Evolutionary conservation across 768 basidiomycete genomes (phyloP).

Genomic region (Macrolepiota dolichaula): DNA sequence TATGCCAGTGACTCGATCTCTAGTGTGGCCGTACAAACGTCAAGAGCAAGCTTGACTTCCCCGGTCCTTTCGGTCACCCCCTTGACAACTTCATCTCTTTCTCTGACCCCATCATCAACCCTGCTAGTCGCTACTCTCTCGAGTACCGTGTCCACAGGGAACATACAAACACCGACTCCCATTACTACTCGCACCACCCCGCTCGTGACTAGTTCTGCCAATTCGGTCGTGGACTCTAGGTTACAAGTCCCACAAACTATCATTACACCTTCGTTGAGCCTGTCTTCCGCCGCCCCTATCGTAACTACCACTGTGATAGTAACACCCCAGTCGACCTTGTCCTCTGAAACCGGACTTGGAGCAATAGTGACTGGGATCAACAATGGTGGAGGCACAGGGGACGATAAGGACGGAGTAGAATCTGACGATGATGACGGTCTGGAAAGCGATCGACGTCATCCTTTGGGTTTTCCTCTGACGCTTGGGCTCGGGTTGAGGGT

Average conservation of each 20-base stretch:
- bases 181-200: neutral
- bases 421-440: constrained; percentile 13
- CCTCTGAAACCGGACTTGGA: neutral
- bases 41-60: neutral
- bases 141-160: neutral
- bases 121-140: neutral
- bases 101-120: constrained; percentile 8
- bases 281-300: neutral
- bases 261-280: neutral
- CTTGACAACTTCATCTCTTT: neutral
- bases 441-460: too few relatives aligned
- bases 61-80: neutral
- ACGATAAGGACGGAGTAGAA: constrained; percentile 10
- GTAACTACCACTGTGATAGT: neutral
- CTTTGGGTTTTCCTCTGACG: neutral
- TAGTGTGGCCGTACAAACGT: neutral
- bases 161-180: neutral
- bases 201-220: neutral
- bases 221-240: neutral
- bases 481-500: constrained; percentile 13
- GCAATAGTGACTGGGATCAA: neutral
- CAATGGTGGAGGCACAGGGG: neutral
- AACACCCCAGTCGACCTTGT: neutral
- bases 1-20: neutral
- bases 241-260: neutral